phyloP scores from a whole-genome alignment of 139 green algal genomes.

The Micractinium conductrix region DNA sequence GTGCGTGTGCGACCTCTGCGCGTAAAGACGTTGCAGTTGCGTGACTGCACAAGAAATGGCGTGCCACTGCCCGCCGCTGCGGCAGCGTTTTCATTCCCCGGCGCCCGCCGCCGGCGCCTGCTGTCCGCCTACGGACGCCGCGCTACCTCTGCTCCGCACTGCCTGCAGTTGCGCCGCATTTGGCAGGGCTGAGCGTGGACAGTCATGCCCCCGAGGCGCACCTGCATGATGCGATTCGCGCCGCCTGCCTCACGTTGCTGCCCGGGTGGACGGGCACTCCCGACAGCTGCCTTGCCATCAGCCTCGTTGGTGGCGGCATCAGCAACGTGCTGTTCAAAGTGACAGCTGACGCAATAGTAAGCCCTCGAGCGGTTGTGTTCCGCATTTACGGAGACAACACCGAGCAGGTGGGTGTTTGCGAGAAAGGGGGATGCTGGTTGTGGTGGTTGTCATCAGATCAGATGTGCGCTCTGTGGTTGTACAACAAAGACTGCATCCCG shows the following conservation, averaged over 20 bases:
- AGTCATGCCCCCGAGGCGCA: background rate
- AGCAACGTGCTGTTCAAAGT: slow-evolving; percentile 87
- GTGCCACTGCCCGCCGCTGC: too few relatives aligned
- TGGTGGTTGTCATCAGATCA: too few relatives aligned
- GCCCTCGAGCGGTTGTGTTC: slow-evolving; percentile 65
- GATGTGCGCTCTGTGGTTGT: too few relatives aligned
- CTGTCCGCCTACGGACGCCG: too few relatives aligned
- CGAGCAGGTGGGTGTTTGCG: too few relatives aligned
- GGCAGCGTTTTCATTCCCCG: too few relatives aligned
- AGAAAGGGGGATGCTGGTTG: too few relatives aligned
- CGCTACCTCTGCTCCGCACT: background rate
- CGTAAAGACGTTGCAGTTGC: too few relatives aligned
- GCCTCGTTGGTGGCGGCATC: slow-evolving; percentile 81
- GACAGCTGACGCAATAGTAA: background rate
- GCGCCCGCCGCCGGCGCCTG: too few relatives aligned
- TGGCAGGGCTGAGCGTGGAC: background rate
- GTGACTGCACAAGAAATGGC: too few relatives aligned
- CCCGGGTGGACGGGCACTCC: slow-evolving; percentile 40
- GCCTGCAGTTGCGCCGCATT: background rate
- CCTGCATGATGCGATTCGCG: background rate
- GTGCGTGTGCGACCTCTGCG: too few relatives aligned
- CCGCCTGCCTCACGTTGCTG: slow-evolving; percentile 39
- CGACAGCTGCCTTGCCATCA: slow-evolving; percentile 32
- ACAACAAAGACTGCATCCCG: too few relatives aligned
- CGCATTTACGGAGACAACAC: slow-evolving; percentile 92